Base-by-base conservation (phyloP, 768 basidiomycete species). In the Mycena filopes region DNA sequence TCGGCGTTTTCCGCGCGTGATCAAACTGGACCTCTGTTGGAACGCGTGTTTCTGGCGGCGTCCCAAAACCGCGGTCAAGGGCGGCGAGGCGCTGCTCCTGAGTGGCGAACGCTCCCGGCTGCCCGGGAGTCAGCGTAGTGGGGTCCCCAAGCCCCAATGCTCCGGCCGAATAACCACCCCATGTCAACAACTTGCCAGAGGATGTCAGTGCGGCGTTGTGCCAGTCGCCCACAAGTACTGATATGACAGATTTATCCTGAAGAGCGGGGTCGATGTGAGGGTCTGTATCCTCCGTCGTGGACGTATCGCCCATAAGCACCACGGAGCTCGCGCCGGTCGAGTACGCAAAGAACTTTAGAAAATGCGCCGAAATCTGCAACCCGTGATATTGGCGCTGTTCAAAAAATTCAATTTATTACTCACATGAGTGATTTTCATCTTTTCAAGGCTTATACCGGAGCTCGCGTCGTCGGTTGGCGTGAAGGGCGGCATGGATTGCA, bases 201-300 rank as follows among this genome's bases (percentile, higher is more conserved):
- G 61, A 63, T 47, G 60, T 62, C 60, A 62, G 29, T 3, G 97
- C 96, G 38, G 88, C 93, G 73, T 84, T 89, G 79, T 99, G 97
- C 76, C 96, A 98, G 77, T 99, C 97, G 7, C 97, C 97, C 54
- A 95, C 84, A 16, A 91, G 90, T 59, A 97, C 89, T 54, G 94
- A 93, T 64, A 98, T 96, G 57, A 98, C 87, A 40, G 84, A 82
- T 68, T 80, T 86, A 69, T 92, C 84, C 71, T 98, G 95, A 29
- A 99, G 80, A 36, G 83, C 86, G 1, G 91, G 89, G 5, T 93
- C 81, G 62, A 95, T 80, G 36, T 80, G 82, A n/a, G 91, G 93
- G 61, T 73, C 70, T 18, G 78, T 80, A 23, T 77, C 75, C 15
- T 78, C 61, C 38, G 78, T 70, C 9, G 85, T 86, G n/a, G 80